Evolutionary conservation across 805 yeast genomes (phyloP).

Genomic region (Peterozyma xylosa): DNA sequence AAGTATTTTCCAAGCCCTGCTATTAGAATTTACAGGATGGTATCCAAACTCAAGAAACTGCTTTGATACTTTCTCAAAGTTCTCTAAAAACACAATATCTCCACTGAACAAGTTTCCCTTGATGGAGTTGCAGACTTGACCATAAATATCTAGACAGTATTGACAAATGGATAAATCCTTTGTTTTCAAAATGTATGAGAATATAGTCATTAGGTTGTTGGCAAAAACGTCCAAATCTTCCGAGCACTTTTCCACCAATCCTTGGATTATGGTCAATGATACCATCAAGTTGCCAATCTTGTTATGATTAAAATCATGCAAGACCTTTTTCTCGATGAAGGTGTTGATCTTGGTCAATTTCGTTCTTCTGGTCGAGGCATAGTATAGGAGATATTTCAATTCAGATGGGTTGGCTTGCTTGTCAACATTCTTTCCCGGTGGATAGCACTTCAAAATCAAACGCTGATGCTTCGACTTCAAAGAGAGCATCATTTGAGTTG

Average conservation of each 20-base stretch:
- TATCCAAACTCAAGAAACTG: conserved; percentile 18
- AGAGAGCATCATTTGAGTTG: conserved; percentile 17
- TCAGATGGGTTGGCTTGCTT: conserved; percentile 92
- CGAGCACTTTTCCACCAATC: conserved; percentile 66
- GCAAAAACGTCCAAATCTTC: conserved; percentile 86
- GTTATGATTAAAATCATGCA: conserved; percentile 49
- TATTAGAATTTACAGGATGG: conserved; percentile 20
- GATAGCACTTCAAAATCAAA: conserved; percentile 86
- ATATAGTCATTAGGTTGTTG: conserved; percentile 52
- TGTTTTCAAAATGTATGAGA: conserved; percentile 41
- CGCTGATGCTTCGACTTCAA: conserved; percentile 83
- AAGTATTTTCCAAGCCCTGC: conserved; percentile 37
- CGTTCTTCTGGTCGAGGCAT: conserved; percentile 83
- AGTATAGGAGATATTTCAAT: conserved; percentile 77
- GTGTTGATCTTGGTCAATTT: conserved; percentile 82
- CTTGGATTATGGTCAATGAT: conserved; percentile 61
- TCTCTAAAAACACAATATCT: conserved; percentile 31
- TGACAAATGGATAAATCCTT: conserved; percentile 60
- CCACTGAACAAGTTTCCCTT: conserved; percentile 37
- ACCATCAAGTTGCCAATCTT: conserved; percentile 79
- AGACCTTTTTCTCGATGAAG: conserved; percentile 57
- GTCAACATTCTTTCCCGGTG: conserved; percentile 78
- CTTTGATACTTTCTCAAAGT: conserved; percentile 24
- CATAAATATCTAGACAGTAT: conserved; percentile 39
- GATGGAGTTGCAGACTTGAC: conserved; percentile 27